phyloP scores from a whole-genome alignment of 192 early-diverging fungal species.

The Backusella psychrophila region DNA sequence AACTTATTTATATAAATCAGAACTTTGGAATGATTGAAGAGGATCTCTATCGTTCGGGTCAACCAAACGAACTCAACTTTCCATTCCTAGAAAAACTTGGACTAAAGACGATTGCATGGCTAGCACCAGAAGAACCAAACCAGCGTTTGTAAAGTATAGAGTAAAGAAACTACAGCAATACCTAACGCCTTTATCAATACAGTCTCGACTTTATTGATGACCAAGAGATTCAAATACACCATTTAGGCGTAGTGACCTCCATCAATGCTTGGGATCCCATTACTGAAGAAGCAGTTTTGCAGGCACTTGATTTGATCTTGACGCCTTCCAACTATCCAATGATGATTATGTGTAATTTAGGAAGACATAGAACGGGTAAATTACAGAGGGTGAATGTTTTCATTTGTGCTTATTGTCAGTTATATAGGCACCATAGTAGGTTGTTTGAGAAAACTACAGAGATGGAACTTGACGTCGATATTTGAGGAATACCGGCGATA shows the following conservation, averaged over 20 bases:
- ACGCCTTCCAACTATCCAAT: slow-evolving; percentile 90
- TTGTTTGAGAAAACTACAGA: slow-evolving; percentile 94
- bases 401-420: neutral
- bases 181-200: neutral
- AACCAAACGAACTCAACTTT: slow-evolving; percentile 99
- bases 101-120: slow-evolving; percentile 90
- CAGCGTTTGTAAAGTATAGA: slow-evolving; percentile 72
- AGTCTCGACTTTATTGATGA: slow-evolving; percentile 97
- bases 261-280: slow-evolving; percentile 97
- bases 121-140: slow-evolving; percentile 96
- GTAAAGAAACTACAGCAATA: neutral
- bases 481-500: slow-evolving; percentile 98
- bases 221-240: slow-evolving; percentile 93
- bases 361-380: slow-evolving; percentile 91
- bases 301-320: slow-evolving; percentile 84
- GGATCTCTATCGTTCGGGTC: slow-evolving; percentile 92
- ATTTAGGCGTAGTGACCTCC: slow-evolving; percentile 81
- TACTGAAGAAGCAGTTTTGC: slow-evolving; percentile 94
- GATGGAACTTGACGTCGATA: slow-evolving; percentile 97
- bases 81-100: slow-evolving; percentile 97
- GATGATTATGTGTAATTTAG: slow-evolving; percentile 98
- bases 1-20: slow-evolving; percentile 35
- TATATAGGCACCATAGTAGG: slow-evolving; percentile 90
- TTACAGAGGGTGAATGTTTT: neutral
- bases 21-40: slow-evolving; percentile 99